phyloP scores from a whole-genome alignment of 2,329 filamentous ascomycete species.

The Stagonosporopsis cucurbitacearum region DNA sequence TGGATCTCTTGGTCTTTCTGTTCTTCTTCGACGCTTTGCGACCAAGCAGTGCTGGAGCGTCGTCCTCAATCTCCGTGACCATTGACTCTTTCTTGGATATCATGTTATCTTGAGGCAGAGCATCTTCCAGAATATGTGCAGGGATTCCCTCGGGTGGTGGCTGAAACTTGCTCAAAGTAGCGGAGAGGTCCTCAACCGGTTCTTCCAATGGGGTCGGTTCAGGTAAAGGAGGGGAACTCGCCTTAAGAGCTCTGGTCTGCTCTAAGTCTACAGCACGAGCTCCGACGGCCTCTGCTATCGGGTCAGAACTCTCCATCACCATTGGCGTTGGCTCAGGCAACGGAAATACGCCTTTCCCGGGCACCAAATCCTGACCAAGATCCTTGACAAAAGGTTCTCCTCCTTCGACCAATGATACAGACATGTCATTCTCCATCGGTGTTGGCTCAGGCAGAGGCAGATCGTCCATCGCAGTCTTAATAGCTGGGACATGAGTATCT shows the following conservation, averaged over 20 bases:
- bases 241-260: not conserved
- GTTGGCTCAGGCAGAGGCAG: constrained; percentile 1
- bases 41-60: constrained; percentile 15
- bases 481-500: not conserved
- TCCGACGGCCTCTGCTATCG: not conserved
- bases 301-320: not conserved
- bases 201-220: not conserved
- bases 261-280: not conserved
- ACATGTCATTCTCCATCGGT: not conserved
- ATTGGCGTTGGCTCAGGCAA: constrained; percentile 5
- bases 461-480: not conserved
- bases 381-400: not conserved
- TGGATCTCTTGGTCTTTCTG: constrained; percentile 43
- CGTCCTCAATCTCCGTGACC: not conserved
- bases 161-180: not conserved
- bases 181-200: not conserved
- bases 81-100: not conserved
- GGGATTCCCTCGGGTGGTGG: not conserved
- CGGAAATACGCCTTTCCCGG: not conserved
- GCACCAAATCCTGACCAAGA: not conserved
- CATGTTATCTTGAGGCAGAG: not conserved
- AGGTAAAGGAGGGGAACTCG: not conserved
- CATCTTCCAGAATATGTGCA: not conserved
- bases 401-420: not conserved
- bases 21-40: constrained; percentile 41